phyloP scores from a whole-genome alignment of 768 basidiomycete genomes.

The Pleurotus platypus region DNA sequence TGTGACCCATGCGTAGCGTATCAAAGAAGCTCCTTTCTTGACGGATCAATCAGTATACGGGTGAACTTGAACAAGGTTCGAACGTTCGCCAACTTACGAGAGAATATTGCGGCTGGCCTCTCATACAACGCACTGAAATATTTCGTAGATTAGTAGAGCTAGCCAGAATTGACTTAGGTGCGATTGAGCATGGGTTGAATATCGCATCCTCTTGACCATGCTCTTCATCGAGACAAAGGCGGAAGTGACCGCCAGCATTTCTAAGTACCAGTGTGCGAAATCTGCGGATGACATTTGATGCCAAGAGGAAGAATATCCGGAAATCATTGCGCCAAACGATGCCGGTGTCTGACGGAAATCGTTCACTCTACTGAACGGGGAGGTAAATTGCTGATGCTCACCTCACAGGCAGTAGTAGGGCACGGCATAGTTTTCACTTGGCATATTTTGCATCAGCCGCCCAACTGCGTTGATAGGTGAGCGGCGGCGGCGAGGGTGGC shows the following conservation, averaged over 20 bases:
- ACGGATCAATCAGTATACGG: constrained; percentile 1
- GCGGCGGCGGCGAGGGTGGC: too few relatives aligned
- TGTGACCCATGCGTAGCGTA: neutral
- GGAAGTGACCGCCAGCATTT: too few relatives aligned
- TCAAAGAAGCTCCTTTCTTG: constrained; percentile 6
- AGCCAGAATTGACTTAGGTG: neutral
- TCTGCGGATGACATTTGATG: neutral
- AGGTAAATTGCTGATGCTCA: too few relatives aligned
- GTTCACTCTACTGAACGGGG: too few relatives aligned
- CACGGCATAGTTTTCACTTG: too few relatives aligned
- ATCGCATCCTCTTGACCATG: neutral
- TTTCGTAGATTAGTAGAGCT: neutral
- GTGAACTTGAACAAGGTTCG: neutral
- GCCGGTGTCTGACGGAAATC: too few relatives aligned
- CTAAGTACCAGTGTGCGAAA: neutral
- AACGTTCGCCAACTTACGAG: neutral
- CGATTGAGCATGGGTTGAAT: neutral
- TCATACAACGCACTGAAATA: neutral
- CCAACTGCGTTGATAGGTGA: too few relatives aligned
- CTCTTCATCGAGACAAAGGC: too few relatives aligned
- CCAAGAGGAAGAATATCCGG: neutral
- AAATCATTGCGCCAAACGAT: too few relatives aligned
- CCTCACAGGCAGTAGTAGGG: too few relatives aligned
- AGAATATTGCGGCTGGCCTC: neutral
- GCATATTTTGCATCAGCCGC: too few relatives aligned